Percentiles rank a stretch among this genome's conserved stretches.
These are phyloP conservation scores for Euryodendron excelsum DNA, from an alignment of 148 eudicot species.

Conservation along the genomic window DNA sequence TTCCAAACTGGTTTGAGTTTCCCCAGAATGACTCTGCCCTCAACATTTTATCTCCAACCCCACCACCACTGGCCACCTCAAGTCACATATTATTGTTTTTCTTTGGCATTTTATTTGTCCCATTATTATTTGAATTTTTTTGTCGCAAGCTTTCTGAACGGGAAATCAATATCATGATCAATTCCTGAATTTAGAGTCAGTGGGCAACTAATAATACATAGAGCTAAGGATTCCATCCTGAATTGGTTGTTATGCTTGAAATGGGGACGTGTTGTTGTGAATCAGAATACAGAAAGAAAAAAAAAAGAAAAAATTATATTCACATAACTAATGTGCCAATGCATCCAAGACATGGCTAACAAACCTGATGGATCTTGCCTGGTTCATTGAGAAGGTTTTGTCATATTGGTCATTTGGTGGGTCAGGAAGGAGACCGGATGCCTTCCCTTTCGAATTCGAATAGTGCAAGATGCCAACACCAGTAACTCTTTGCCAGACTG, in stretches of 20 bases:
- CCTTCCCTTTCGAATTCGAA: conserved; percentile 92
- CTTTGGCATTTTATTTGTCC: too few relatives aligned
- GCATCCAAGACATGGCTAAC: conserved; percentile 17
- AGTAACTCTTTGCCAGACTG: conserved; percentile 79
- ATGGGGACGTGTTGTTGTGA: not conserved
- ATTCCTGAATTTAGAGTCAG: not conserved
- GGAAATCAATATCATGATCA: not conserved
- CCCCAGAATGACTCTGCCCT: not conserved
- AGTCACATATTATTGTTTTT: not conserved
- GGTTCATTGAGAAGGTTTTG: conserved; percentile 95
- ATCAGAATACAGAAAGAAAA: not conserved
- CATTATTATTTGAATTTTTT: not conserved
- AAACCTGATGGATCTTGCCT: conserved; percentile 96
- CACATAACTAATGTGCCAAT: not conserved
- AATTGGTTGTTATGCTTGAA: conserved; percentile 2
- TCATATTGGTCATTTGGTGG: conserved; percentile 86
- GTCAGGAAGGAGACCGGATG: conserved; percentile 89
- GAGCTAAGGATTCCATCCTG: not conserved
- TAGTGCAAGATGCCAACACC: conserved; percentile 87
- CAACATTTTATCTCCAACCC: not conserved
- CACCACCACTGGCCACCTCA: not conserved
- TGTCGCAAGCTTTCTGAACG: not conserved
- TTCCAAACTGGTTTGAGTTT: not conserved
- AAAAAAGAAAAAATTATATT: not conserved
- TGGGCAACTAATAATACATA: not conserved